Evolutionary conservation across 345 rosid genomes (phyloP).

Genomic region (Heritiera littoralis): DNA sequence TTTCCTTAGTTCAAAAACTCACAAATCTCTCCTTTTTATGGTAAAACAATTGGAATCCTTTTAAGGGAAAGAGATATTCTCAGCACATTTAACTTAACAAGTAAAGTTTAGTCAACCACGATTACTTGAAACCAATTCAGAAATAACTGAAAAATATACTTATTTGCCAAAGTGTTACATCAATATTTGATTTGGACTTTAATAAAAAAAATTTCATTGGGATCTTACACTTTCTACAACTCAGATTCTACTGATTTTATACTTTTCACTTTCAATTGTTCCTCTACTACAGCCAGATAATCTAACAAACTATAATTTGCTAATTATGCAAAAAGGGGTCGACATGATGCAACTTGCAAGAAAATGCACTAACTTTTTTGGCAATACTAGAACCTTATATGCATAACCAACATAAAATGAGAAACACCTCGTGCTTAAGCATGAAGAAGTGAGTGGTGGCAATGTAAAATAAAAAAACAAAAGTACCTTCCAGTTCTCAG

Average conservation of each 20-base stretch:
- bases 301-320: background rate
- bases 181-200: background rate
- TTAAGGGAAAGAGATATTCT: background rate
- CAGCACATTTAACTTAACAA: background rate
- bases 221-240: background rate
- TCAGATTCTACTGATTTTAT: background rate
- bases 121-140: background rate
- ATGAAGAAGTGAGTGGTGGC: background rate
- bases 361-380: background rate
- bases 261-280: background rate
- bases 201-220: background rate
- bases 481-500: conserved; percentile 90
- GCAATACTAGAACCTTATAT: background rate
- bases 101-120: background rate
- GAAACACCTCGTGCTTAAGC: background rate
- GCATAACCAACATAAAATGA: background rate
- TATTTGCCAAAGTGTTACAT: background rate
- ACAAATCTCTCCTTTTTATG: conserved; percentile 4
- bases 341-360: background rate
- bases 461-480: conserved; percentile 5
- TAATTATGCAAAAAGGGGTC: background rate
- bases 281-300: background rate
- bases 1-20: conserved; percentile 1
- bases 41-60: background rate
- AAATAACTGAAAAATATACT: background rate